These are phyloP conservation scores for Talaromyces sp. DNA, from an alignment of 2,329 filamentous ascomycete species.

Conservation along the genomic window DNA sequence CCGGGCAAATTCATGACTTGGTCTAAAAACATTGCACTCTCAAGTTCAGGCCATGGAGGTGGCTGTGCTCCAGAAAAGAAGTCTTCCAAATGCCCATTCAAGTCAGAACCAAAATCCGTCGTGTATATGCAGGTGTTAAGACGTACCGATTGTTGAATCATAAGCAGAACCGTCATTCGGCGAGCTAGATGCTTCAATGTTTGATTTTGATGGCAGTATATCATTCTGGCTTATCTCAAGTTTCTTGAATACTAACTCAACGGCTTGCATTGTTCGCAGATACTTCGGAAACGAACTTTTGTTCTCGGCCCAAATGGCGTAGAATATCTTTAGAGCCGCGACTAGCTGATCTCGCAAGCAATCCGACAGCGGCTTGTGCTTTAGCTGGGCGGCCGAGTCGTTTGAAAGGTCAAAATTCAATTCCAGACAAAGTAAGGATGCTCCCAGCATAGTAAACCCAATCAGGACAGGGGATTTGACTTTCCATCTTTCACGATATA, in stretches of 20 bases:
- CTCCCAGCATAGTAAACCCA: conserved; percentile 63
- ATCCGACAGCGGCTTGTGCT: conserved; percentile 2
- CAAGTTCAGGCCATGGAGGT: background rate
- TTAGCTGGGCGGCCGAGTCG: background rate
- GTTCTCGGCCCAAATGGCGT: conserved; percentile 4
- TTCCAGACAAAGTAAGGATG: conserved; percentile 59
- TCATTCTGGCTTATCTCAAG: background rate
- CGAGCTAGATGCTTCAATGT: background rate
- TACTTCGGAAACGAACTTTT: background rate
- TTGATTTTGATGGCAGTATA: background rate
- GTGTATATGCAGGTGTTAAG: too few species aligned
- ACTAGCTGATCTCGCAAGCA: conserved; percentile 6
- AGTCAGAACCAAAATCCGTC: too few species aligned
- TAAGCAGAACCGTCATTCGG: background rate
- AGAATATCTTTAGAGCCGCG: conserved; percentile 8
- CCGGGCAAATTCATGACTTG: conserved; percentile 6
- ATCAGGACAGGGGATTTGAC: conserved; percentile 54
- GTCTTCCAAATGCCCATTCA: background rate
- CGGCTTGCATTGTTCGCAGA: conserved; percentile 4
- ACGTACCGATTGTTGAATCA: background rate
- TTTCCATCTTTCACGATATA: conserved; percentile 60
- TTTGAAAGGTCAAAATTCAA: conserved; percentile 16
- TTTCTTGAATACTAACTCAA: conserved; percentile 8
- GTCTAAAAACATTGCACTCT: conserved; percentile 5
- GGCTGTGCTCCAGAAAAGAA: background rate